These are phyloP conservation scores for Suhomyces coccinellae DNA, from an alignment of 1,139 yeast species.

Conservation along the genomic window DNA sequence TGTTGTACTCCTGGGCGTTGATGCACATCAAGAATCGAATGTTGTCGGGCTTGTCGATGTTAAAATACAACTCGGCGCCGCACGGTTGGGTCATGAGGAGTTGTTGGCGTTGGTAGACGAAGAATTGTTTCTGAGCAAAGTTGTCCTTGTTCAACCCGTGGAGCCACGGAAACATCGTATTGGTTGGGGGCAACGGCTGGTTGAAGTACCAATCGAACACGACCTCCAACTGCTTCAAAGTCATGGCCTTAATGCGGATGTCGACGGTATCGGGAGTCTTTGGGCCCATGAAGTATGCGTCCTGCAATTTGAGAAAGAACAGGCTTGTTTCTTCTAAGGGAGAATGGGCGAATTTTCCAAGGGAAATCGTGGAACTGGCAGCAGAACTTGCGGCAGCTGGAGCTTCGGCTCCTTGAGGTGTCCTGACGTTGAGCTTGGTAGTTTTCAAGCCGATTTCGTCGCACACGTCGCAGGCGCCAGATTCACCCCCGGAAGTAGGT, in stretches of 20 bases:
- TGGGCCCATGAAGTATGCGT: slow-evolving; percentile 2
- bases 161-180: slow-evolving; percentile 82
- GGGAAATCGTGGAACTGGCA: not conserved
- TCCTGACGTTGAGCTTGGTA: slow-evolving; percentile 33
- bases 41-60: slow-evolving; percentile 17
- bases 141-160: slow-evolving; percentile 67
- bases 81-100: slow-evolving; percentile 6
- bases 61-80: slow-evolving; percentile 8
- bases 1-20: slow-evolving; percentile 35
- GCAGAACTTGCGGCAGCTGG: not conserved
- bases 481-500: not conserved
- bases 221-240: slow-evolving; percentile 30
- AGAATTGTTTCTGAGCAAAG: slow-evolving; percentile 49
- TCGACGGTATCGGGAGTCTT: not conserved
- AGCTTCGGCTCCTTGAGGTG: not conserved
- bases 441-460: slow-evolving; percentile 42
- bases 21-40: slow-evolving; percentile 54
- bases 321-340: slow-evolving; percentile 30
- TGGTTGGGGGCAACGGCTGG: slow-evolving; percentile 65
- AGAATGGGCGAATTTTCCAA: slow-evolving; percentile 3
- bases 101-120: slow-evolving; percentile 31
- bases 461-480: slow-evolving; percentile 35
- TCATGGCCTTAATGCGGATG: slow-evolving; percentile 19
- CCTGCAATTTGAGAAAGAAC: slow-evolving; percentile 18
- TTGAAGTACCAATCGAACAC: slow-evolving; percentile 51